These are phyloP conservation scores for Arachnomyces sp. DNA, from an alignment of 2,329 filamentous ascomycete species.

Conservation along the genomic window DNA sequence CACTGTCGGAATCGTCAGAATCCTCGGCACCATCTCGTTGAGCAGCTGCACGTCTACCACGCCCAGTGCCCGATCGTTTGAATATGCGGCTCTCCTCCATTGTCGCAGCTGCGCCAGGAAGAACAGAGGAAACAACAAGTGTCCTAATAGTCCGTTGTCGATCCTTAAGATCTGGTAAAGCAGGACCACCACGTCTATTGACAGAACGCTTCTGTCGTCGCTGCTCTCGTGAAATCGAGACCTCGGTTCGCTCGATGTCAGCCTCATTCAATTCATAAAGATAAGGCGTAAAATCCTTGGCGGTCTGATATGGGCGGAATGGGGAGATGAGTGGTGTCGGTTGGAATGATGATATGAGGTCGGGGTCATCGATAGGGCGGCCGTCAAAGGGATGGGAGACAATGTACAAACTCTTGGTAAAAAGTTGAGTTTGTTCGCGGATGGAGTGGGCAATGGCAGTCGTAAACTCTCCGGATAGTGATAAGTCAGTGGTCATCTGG, in stretches of 20 bases:
- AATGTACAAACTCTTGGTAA: conserved; percentile 87
- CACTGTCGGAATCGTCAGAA: conserved; percentile 86
- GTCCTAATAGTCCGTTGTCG: conserved; percentile 88
- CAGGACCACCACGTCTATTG: conserved; percentile 84
- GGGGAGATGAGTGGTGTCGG: conserved; percentile 73
- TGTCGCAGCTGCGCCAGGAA: conserved; percentile 74
- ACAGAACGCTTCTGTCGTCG: conserved; percentile 90
- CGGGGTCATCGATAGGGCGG: conserved; percentile 82
- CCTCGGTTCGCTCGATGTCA: conserved; percentile 82
- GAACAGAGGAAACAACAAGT: conserved; percentile 81
- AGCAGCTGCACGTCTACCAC: conserved; percentile 50
- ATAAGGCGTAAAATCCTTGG: conserved; percentile 89
- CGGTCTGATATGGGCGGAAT: conserved; percentile 84
- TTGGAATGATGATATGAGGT: conserved; percentile 77
- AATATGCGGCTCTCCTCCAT: conserved; percentile 82
- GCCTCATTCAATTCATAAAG: conserved; percentile 89
- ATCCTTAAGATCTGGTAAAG: conserved; percentile 92
- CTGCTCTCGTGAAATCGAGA: conserved; percentile 89
- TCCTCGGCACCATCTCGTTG: conserved; percentile 60
- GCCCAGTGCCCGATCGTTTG: conserved; percentile 62
- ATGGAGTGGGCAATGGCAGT: conserved; percentile 98
- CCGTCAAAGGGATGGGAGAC: conserved; percentile 93
- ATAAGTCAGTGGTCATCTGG: conserved; percentile 82
- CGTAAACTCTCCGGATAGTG: conserved; percentile 88
- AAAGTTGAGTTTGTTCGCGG: conserved; percentile 89